Evolutionary conservation across 179 eudicot genomes (phyloP).

Genomic region (Silene noctiflora): DNA sequence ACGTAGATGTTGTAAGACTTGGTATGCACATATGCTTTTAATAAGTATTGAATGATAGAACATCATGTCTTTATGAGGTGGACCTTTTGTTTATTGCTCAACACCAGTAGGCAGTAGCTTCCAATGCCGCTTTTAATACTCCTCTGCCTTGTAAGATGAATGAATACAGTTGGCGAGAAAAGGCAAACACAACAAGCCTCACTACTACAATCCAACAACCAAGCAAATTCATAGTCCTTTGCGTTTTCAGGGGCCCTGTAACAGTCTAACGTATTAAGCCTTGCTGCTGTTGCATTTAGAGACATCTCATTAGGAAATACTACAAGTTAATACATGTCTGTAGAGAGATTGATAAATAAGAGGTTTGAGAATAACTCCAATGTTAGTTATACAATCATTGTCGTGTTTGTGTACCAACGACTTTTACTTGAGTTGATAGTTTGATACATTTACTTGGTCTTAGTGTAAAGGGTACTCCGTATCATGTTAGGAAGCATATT

Average conservation of each 20-base stretch:
- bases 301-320: not conserved
- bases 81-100: conserved; percentile 28
- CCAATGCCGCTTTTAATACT: conserved; percentile 27
- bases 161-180: conserved; percentile 38
- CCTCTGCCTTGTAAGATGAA: conserved; percentile 14
- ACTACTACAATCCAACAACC: conserved; percentile 7
- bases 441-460: not conserved
- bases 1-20: not conserved
- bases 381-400: not conserved
- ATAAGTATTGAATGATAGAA: conserved; percentile 26
- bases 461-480: not conserved
- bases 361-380: too few relatives aligned
- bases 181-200: conserved; percentile 26
- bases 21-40: not conserved
- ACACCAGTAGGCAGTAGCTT: conserved; percentile 31
- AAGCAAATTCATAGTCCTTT: conserved; percentile 15
- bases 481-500: not conserved
- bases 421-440: not conserved
- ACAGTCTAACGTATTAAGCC: not conserved
- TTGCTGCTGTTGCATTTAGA: not conserved
- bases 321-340: not conserved
- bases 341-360: not conserved
- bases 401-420: not conserved
- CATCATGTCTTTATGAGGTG: conserved; percentile 19
- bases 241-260: conserved; percentile 1